phyloP scores from a whole-genome alignment of 2,329 filamentous ascomycete genomes.

The Calonectria leucothoes region DNA sequence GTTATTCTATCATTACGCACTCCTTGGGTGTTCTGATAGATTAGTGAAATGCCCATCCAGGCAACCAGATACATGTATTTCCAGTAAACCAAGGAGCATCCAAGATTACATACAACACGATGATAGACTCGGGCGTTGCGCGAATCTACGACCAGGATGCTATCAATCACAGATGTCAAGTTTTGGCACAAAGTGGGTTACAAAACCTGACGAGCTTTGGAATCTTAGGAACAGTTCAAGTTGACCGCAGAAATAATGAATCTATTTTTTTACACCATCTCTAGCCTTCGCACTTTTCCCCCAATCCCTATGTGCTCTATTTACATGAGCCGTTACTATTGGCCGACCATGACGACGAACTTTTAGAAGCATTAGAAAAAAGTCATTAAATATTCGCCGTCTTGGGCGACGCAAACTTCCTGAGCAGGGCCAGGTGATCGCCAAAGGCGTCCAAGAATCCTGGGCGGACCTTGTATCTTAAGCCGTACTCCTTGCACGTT shows the following conservation, averaged over 20 bases:
- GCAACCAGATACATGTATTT: too few relatives aligned
- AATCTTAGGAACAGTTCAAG: too few relatives aligned
- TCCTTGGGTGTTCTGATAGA: too few relatives aligned
- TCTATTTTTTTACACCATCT: not conserved
- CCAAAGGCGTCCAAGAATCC: not conserved
- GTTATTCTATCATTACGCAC: too few relatives aligned
- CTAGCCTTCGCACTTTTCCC: not conserved
- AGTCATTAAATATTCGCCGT: not conserved
- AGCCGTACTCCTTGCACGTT: not conserved
- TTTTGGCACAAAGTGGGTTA: not conserved
- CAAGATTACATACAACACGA: too few relatives aligned
- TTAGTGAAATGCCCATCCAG: too few relatives aligned
- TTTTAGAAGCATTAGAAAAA: not conserved
- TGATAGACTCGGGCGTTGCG: too few relatives aligned
- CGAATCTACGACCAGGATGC: too few relatives aligned
- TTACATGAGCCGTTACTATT: not conserved
- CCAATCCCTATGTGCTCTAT: not conserved
- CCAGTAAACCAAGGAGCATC: too few relatives aligned
- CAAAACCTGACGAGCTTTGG: too few relatives aligned
- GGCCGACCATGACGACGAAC: not conserved
- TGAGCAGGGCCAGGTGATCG: not conserved
- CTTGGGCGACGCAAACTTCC: not conserved
- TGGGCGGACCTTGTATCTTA: not conserved
- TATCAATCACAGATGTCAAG: too few relatives aligned
- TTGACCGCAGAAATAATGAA: not conserved